Evolutionary conservation across 495 filamentous ascomycete species (phyloP).

Genomic region (Tuber brumale): DNA sequence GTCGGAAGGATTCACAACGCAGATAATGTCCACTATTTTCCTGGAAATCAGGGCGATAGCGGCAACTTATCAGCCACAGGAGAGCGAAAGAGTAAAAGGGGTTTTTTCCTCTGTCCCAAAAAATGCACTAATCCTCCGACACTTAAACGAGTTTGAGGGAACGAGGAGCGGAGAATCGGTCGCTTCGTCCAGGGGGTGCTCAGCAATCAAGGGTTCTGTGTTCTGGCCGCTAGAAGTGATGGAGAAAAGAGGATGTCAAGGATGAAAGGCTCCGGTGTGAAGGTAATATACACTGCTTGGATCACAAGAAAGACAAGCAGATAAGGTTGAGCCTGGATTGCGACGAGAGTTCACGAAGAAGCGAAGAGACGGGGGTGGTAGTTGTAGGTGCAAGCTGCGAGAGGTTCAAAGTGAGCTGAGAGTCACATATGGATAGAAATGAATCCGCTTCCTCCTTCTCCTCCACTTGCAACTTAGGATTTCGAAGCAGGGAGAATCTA

Average conservation of each 20-base stretch:
- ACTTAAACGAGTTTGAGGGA: conserved; percentile 20
- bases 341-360: conserved; percentile 9
- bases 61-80: conserved; percentile 23
- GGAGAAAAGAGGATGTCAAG: not conserved
- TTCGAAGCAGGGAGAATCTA: conserved; percentile 8
- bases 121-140: conserved; percentile 16
- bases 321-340: conserved; percentile 11
- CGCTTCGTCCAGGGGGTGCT: conserved; percentile 22
- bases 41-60: conserved; percentile 7
- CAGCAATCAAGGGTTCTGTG: not conserved
- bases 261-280: not conserved
- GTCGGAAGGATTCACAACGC: conserved; percentile 4
- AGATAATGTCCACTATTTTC: not conserved
- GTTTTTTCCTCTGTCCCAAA: conserved; percentile 7
- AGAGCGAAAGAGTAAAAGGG: conserved; percentile 6
- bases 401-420: conserved; percentile 15
- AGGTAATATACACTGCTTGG: conserved; percentile 9
- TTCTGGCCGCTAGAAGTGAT: not conserved
- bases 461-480: not conserved
- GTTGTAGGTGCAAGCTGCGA: conserved; percentile 11
- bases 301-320: conserved; percentile 12
- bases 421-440: conserved; percentile 34
- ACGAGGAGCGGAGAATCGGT: conserved; percentile 9
- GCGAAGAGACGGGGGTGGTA: conserved; percentile 9
- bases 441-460: not conserved